phyloP scores from a whole-genome alignment of 2,329 filamentous ascomycete species.

The Fusarium anguioides region DNA sequence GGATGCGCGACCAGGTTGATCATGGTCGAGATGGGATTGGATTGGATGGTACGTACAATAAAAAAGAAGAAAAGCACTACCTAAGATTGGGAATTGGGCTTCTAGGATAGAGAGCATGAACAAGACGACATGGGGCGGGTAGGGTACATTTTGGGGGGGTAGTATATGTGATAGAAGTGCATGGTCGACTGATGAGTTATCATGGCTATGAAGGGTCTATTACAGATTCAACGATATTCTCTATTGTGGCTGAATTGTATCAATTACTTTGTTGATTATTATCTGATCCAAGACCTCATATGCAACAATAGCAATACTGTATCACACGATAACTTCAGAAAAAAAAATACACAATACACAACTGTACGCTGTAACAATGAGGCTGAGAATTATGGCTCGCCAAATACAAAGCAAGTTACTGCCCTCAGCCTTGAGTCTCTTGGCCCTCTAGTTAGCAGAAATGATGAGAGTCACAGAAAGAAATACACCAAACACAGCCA shows the following conservation, averaged over 20 bases:
- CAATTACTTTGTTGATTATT: neutral
- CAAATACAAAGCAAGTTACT: neutral
- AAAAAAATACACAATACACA: conserved; percentile 2
- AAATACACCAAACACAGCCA: conserved; percentile 25
- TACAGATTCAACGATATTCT: conserved; percentile 6
- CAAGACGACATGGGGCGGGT: conserved; percentile 25
- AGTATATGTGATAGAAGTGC: conserved; percentile 14
- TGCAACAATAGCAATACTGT: conserved; percentile 7
- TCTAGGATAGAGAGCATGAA: conserved; percentile 32
- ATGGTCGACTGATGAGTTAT: conserved; percentile 18
- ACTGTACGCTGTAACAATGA: conserved; percentile 21
- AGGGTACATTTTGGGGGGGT: conserved; percentile 6
- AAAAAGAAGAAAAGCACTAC: conserved; percentile 25
- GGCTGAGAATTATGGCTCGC: conserved; percentile 32
- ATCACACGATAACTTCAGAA: conserved; percentile 14
- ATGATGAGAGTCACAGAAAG: conserved; percentile 33
- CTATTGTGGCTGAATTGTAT: neutral
- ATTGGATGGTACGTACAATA: conserved; percentile 16
- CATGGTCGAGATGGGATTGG: conserved; percentile 8
- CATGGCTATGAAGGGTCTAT: conserved; percentile 5
- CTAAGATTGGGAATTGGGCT: conserved; percentile 36
- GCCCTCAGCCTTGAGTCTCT: conserved; percentile 16
- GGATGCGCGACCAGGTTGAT: conserved; percentile 40
- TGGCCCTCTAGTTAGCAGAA: conserved; percentile 2
- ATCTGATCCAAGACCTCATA: neutral